phyloP scores from a whole-genome alignment of 331 rosid species.

The Acacia pycnantha region DNA sequence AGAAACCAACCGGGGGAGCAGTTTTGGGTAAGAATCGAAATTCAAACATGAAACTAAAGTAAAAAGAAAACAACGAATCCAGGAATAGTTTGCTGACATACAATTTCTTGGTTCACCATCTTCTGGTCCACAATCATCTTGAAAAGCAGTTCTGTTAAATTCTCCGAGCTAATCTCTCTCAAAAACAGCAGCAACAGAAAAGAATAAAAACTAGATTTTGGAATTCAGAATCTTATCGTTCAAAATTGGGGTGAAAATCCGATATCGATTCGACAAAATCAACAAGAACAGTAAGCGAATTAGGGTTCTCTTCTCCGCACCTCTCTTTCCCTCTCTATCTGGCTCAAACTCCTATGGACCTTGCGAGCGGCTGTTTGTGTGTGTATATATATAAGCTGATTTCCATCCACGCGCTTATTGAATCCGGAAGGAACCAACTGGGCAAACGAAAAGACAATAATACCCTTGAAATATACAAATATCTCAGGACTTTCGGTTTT shows the following conservation, averaged over 20 bases:
- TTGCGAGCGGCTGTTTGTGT: not conserved
- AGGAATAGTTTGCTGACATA: constrained; percentile 50
- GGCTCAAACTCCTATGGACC: not conserved
- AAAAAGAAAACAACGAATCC: not conserved
- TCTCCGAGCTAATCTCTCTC: not conserved
- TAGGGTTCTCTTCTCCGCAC: constrained; percentile 26
- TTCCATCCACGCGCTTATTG: constrained; percentile 11
- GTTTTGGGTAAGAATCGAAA: not conserved
- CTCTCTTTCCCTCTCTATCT: not conserved
- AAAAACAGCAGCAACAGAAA: not conserved
- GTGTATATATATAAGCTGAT: not conserved
- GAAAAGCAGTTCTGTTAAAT: constrained; percentile 13
- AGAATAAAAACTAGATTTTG: constrained; percentile 8
- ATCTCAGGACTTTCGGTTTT: not conserved
- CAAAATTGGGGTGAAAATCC: constrained; percentile 1
- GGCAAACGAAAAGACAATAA: not conserved
- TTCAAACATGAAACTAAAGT: not conserved
- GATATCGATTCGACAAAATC: not conserved
- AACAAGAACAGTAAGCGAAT: constrained; percentile 20
- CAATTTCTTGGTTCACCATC: constrained; percentile 66
- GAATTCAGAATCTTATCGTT: not conserved
- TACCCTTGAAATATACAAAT: constrained; percentile 4
- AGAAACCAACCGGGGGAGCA: not conserved
- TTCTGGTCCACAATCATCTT: constrained; percentile 55
- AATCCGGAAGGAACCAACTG: not conserved